Evolutionary conservation across 495 filamentous ascomycete genomes (phyloP), one percentile per base, ranked within the genome.

Genomic region (Podospora pseudopauciseta): DNA sequence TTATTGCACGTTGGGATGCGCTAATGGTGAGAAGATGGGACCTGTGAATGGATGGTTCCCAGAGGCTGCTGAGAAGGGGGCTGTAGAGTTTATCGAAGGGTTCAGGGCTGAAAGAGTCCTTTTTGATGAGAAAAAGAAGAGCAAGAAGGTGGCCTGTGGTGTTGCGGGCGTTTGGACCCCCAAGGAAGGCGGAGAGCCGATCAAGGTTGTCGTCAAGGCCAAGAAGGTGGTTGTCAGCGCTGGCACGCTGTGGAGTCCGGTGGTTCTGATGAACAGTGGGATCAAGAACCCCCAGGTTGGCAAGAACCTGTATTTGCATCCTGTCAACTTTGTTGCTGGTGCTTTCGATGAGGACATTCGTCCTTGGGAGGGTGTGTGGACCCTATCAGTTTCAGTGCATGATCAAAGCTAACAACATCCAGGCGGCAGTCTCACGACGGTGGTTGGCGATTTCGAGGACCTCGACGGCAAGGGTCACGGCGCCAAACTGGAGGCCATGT

Each of bases 391-490:
- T 3, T 9, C 0, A 13, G 18, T 39, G 39, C 39, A 23, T 23
- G 9, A 16, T 9, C 9, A 28, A 72, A 32, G 39, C 39, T 49
- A 49, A 49, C 39, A 49, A 0, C 7, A 3, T 11, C 9, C 39
- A 49, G 67, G 70, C n/a, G 70, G 71, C 32, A 66, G 39, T 30
- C 83, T 98, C 65, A 98, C 94, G 0, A 84, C 86, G 4, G 87
- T 94, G 2, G 88, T 90, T 68, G 87, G 85, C 49, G 88, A 90
- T 59, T 92, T 93, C 67, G 92, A 96, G 70, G 89, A 97, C 70
- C 85, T 93, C 0, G 93, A 97, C 74, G 86, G 86, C 30, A 80
- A 90, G 23, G 91, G 92, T 32, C 92, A 98, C 71, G 94, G 94
- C n/a, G 83, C 82, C 64, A 96, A 94, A 78, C 78, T 97, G 18